Base-by-base conservation (phyloP, 768 basidiomycete species). In the Butyriboletus loyo region DNA sequence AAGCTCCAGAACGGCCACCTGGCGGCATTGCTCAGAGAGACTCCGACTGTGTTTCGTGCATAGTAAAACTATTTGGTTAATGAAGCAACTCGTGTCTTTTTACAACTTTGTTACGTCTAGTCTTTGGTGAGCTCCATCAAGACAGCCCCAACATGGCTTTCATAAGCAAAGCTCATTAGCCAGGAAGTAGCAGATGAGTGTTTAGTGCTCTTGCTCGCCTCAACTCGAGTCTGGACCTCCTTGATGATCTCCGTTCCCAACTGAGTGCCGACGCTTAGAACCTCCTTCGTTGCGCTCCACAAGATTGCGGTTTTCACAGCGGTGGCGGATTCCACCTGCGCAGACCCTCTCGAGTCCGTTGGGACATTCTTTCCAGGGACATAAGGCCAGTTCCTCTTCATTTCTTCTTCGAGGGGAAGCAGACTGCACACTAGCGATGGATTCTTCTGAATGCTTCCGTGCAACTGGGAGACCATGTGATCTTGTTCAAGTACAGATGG, bases 401-500 rank as follows among this genome's bases (percentile, higher is more conserved):
- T 63, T 42, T 75, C 71, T 52, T 76, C 69, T 63, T 87, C 86
- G n/a, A 86, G 60, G 4, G 78, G 77, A 21, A 74, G 63, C 1
- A 87, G 71, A 7, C 61, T 6, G 39, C 58, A 65, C 15, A 87
- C 56, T 4, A 86, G 57, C 7, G 67, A 63, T 2, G 80, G 79
- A 52, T 80, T 64, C n/a, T 69, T 63, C 37, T 66, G 59, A 21
- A 86, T 45, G 14, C 62, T 66, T 15, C 65, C 56, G 15, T 54
- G 58, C 28, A 85, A 57, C 17, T 67, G 59, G 5, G 73, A 66
- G 44, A 65, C 58, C 7, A 76, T 55, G 15, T 60, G 52, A 5
- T 55, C 59, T 57, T 83, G 85, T 32, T 75, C 65, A 34, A 81
- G 59, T 2, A 82, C 83, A 14, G 86, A 87, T 5, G 78, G 69